Evolutionary conservation across 768 basidiomycete genomes (phyloP), one percentile per base, ranked within the genome.

Genomic region (Lactifluus pinguis): DNA sequence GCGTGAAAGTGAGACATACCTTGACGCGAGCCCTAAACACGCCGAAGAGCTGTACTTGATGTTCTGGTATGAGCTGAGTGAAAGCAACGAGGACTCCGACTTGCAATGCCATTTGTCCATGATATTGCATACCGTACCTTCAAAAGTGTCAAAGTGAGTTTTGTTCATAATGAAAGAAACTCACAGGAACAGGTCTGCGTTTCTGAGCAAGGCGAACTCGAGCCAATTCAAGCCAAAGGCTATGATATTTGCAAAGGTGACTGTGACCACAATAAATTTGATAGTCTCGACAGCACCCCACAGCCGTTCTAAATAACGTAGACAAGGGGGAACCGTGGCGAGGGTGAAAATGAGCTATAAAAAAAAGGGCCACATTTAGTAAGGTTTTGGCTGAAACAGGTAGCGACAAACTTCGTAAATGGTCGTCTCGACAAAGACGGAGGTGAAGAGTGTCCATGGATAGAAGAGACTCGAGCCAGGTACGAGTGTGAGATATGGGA

Each of bases 1-100:
- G 30, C 17, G 15, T 11, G 13, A 8, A 38, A 11, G 6, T 3
- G 57, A 41, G 55, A 38, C 56, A 10, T 45, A 90, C 95, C 84
- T 98, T 99, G 67, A 98, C 95, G 59, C 92, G 83, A 50, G 88
- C 80, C 72, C 84, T 91, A 65, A 92, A 69, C 49, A 92, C 74
- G 38, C 94, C 93, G 61, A 98, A 78, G 17, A 98, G 69, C 72
- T 98, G 97, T 14, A 99, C 86, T 73, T 98, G 95, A 69, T 99
- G 95, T 73, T 99, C 97, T 36, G 95, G 95, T 66, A 98, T 98
- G 57, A 97, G 74, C 72, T 99, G 97, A 4, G 95, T 98, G 74
- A 98, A 98, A 6, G 95, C 95, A 57, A 99, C 97, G 39, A 99
- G 77, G 63, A 95, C 77, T 2, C 86, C 87, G 53, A 86, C 86